Conservation (phyloP, 2,329 filamentous ascomycete species). For the Calonectria honghensis region DNA sequence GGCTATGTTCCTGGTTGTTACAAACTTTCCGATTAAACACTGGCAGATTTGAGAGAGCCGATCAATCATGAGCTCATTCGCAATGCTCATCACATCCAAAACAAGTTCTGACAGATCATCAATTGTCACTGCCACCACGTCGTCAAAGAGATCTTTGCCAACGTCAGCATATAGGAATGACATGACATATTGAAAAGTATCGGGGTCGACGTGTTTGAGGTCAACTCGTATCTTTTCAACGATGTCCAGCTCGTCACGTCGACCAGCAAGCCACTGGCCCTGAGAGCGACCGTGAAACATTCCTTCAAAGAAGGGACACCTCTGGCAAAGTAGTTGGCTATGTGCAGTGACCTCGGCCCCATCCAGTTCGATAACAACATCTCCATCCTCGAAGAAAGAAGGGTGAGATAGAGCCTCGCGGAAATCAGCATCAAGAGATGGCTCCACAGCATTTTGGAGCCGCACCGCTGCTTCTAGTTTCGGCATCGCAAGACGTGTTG, state of each 20-base stretch:
- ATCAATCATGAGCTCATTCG: conserved; percentile 97
- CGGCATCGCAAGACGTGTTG: conserved; percentile 80
- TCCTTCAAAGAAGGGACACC: conserved; percentile 94
- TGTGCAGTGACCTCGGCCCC: conserved; percentile 84
- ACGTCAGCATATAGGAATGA: conserved; percentile 89
- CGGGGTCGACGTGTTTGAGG: conserved; percentile 84
- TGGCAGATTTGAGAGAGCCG: conserved; percentile 93
- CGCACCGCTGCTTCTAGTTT: conserved; percentile 86
- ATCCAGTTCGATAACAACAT: conserved; percentile 86
- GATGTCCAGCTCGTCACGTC: conserved; percentile 68
- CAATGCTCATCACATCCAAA: conserved; percentile 90
- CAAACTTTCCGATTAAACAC: conserved; percentile 86
- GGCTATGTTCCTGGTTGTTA: conserved; percentile 90
- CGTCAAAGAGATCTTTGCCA: conserved; percentile 87
- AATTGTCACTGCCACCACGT: conserved; percentile 80
- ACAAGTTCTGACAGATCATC: conserved; percentile 93
- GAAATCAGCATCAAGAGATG: conserved; percentile 81
- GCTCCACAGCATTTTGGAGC: conserved; percentile 80
- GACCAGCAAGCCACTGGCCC: conserved; percentile 87
- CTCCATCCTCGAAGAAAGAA: conserved; percentile 85
- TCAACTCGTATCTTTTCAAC: conserved; percentile 80
- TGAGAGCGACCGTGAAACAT: conserved; percentile 91
- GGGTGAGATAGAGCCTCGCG: conserved; percentile 80
- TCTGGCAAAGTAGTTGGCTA: conserved; percentile 84
- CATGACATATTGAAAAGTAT: conserved; percentile 86